Base-by-base conservation (phyloP, 2,329 filamentous ascomycete genomes). In the Chaetomium sp. region DNA sequence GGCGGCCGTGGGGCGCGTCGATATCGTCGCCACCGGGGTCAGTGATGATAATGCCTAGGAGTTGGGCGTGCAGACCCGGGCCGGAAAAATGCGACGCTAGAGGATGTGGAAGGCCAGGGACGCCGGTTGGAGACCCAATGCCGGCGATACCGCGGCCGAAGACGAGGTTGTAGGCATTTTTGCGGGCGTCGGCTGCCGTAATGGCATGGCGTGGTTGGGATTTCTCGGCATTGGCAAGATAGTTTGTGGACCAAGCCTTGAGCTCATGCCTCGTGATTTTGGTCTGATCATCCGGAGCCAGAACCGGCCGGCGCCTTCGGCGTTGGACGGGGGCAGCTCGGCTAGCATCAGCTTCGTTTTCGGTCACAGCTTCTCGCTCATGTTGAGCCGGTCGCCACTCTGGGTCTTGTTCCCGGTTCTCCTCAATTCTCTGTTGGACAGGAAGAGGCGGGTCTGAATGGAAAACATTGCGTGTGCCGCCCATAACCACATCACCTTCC, bases 161-260 rank as follows among this genome's bases (percentile, higher is more conserved):
- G 1, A 70, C 69, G 6, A 74, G 55, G 33, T 69, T 61, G 62
- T 70, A 73, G 10, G 73, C 74, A 47, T 74, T 74, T 45, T 67
- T 71, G 56, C 67, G 75, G n/a, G 76, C 72, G 59, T 75, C 71
- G 3, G 67, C 61, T 9, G 56, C 47, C 0, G 69, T 69, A 37
- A 66, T 64, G 6, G 54, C 55, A 36, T 62, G 59, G 44, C 64
- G 53, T 55, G 58, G 52, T 69, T 70, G 53, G 47, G 59, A 61
- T 14, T 62, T 67, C 34, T 69, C 62, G 81, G 89, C 91, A 60
- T 84, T 86, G 9, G 67, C 59, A 6, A 74, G 57, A 54, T 81
- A 81, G 42, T 76, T 64, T 1, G 60, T 54, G 51, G 68, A 65
- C 78, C 77, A 80, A 5, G 59, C 53, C 53, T 68, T 71, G 48